Base-by-base conservation (phyloP, 2,329 filamentous ascomycete genomes). In the Clathrospora elynae region DNA sequence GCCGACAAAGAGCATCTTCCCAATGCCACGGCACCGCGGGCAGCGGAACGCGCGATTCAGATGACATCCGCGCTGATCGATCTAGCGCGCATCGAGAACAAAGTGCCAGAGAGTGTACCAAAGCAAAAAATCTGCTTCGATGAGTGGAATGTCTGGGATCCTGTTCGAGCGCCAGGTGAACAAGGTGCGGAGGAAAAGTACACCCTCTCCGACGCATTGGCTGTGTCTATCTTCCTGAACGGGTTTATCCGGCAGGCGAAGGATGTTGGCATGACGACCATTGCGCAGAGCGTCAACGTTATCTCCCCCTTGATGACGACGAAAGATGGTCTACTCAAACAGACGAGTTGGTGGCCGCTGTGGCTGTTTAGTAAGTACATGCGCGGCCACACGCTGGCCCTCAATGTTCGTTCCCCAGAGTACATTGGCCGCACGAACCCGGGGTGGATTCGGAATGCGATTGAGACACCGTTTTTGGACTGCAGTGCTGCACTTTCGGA, bases 71-170 rank as follows among this genome's bases (percentile, higher is more conserved):
- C 78, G 1, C 73, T 90, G 2, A 88, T 90, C 53, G 86, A 90
- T 63, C 79, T 90, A 1, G 87, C 87, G 0, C 77, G 84, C 22
- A 84, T 88, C 59, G 84, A 88, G 65, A 85, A 86, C 66, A 71
- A 74, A 26, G 78, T 86, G 0, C 78, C 84, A 0, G 71, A 77
- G 0, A 73, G 75, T 0, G 79, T 84, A n/a, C 79, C 80, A 3
- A 74, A 79, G 3, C 85, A 82, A 32, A 85, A 78, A 36, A 88
- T 91, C 64, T 90, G 87, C 75, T 90, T 90, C 63, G 87, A 91
- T 64, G 87, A 90, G 69, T 90, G 87, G 87, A 91, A 90, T 65
- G 86, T 90, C 6, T 91, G 87, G 87, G 86, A 89, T 57, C 85
- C 86, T 0, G 75, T 78, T 38, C 80, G 86, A 6, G 86, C 87